These are phyloP conservation scores for Dothideomycetes sp. DNA, from an alignment of 2,329 filamentous ascomycete genomes.

Conservation along the genomic window DNA sequence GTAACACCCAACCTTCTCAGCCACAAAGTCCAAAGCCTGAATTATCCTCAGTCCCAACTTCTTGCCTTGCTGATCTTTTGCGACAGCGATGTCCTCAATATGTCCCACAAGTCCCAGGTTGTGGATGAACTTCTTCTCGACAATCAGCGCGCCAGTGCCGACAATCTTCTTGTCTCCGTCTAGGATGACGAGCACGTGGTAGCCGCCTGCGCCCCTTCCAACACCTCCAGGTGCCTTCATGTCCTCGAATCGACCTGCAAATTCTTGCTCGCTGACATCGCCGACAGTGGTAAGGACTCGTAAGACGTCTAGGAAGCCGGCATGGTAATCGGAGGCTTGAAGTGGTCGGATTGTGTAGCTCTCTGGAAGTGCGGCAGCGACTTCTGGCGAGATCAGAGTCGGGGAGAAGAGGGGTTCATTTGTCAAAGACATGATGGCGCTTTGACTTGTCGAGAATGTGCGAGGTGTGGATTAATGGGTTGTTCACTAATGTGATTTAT, in stretches of 20 bases:
- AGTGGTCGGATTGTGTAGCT: slow-evolving; percentile 78
- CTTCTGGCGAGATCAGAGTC: slow-evolving; percentile 65
- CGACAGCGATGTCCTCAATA: slow-evolving; percentile 95
- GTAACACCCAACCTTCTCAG: slow-evolving; percentile 84
- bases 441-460: too few relatives aligned
- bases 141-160: slow-evolving; percentile 80
- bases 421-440: slow-evolving; percentile 1
- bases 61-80: slow-evolving; percentile 93
- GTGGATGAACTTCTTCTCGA: slow-evolving; percentile 91
- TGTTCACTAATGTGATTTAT: too few relatives aligned
- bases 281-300: slow-evolving; percentile 88
- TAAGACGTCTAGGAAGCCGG: slow-evolving; percentile 82
- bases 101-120: slow-evolving; percentile 76
- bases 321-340: slow-evolving; percentile 63
- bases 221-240: slow-evolving; percentile 39
- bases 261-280: slow-evolving; percentile 65
- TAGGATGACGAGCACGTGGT: slow-evolving; percentile 79
- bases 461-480: too few relatives aligned
- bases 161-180: slow-evolving; percentile 63
- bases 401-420: slow-evolving; percentile 56
- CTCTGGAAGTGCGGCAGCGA: slow-evolving; percentile 61
- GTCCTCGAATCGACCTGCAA: slow-evolving; percentile 71
- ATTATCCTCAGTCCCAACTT: slow-evolving; percentile 89
- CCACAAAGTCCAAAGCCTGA: slow-evolving; percentile 82
- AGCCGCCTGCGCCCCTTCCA: slow-evolving; percentile 55